Evolutionary conservation across 2,329 filamentous ascomycete genomes (phyloP), one percentile per base, ranked within the genome.

Genomic region (Microascus cirrosus): DNA sequence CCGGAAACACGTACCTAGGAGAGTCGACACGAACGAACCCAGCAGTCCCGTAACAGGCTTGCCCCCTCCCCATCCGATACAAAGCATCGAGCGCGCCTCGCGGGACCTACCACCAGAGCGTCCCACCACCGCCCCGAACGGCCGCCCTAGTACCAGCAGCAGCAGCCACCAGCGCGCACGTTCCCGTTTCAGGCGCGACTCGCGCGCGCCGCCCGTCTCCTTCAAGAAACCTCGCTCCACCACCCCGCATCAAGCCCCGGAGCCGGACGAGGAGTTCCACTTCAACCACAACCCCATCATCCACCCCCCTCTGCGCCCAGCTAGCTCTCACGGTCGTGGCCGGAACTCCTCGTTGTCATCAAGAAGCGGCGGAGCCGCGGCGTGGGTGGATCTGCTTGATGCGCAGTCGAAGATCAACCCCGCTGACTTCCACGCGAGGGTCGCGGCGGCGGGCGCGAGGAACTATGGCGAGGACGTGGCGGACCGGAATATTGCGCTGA

Each of bases 401-500:
- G 82, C 81, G 0, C 78, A 81, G 60, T 78, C 79, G 0, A 76
- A 73, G 28, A 70, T 84, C 45, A 75, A 67, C 32, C 74, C 75
- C 0, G 69, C 72, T 2, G 73, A 80, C 60, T 82, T 83, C 61
- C 69, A 70, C 54, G 70, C 71, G 11, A 73, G 80, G 18, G 63
- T 83, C 2, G 67, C 74, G 58, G 80, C 81, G 1, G 65, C 78
- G 0, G 81, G 81, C 1, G 70, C 72, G 0, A 73, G 75, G 51
- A 76, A 80, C 55, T 85, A 82, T 62, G 83, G 79, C n/a, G 84
- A 87, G 65, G 83, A 85, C 64, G 81, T 86, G 1, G 83, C 82
- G 1, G 81, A 85, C 61, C 74, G 84, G 36, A 86, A 86, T 60
- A 71, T 82, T 53, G 68, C 66, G 3, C 65, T 71, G 25, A 77